Evolutionary conservation across 441 rosid species (phyloP), one percentile per base, ranked within the genome.

Genomic region (Metrosideros polymorpha): DNA sequence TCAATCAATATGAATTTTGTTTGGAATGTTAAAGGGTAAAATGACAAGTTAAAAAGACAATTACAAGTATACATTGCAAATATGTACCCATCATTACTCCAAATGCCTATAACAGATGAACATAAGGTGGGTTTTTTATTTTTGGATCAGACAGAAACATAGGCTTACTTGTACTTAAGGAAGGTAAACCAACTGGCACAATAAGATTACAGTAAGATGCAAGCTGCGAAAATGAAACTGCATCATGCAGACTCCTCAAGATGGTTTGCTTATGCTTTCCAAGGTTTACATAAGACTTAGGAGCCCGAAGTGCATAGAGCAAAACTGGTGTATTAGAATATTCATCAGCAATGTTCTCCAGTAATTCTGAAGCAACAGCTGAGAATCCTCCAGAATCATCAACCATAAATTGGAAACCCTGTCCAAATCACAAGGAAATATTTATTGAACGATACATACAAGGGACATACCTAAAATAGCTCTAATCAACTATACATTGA

Each of bases 371-470:
- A 77, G 99, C 97, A 84, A 97, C 35, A 85, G 99, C 92, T 5
- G 99, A 92, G 87, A 97, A 95, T 47, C 98, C 98, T 85, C 99
- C 99, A 0, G 94, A 94, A 84, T 96, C 96, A 88, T 97, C 99
- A 87, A 94, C 97, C 85, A 94, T 89, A 90, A 95, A 96, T 88
- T 96, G 96, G 87, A 97, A 94, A 86, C 99, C 99, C 98, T 96
- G 94, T 63, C 42, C 89, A 83, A 87, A 87, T 56, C 22, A 12
- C 63, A 79, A 82, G 59, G 49, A 75, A 32, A n/a, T 1, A 71
- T 30, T 29, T 45, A 66, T 45, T 50, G 84, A 53, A 29, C 39
- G 85, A 82, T 12, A 52, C 25, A 24, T 9, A 19, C 79, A 83
- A n/a, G 43, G n/a, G 85, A 83, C 55, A 30, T 35, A 35, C 13